phyloP scores from a whole-genome alignment of 495 filamentous ascomycete species.

The Neurospora hispaniola region DNA sequence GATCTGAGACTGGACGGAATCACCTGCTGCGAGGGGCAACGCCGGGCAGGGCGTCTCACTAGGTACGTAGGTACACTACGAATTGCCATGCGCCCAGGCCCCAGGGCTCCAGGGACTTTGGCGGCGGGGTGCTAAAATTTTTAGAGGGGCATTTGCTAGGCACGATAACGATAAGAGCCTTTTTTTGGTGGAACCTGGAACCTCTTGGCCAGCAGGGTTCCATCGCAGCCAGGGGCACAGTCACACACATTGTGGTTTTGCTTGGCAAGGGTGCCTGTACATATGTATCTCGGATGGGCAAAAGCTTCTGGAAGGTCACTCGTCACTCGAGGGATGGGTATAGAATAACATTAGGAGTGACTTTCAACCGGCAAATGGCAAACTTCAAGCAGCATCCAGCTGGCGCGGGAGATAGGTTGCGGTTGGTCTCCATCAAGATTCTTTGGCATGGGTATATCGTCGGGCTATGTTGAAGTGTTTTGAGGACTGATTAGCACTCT shows the following conservation, averaged over 20 bases:
- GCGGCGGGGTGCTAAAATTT: constrained; percentile 5
- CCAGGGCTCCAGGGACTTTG: not conserved
- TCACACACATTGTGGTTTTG: not conserved
- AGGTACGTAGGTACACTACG: not conserved
- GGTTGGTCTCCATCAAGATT: not conserved
- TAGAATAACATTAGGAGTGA: not conserved
- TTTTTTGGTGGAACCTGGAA: not conserved
- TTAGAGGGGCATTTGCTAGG: constrained; percentile 5
- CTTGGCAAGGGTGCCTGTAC: not conserved
- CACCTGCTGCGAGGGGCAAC: not conserved
- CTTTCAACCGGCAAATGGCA: not conserved
- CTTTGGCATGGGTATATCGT: not conserved
- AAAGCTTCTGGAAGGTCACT: not conserved
- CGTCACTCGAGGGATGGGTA: not conserved
- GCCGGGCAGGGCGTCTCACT: too few species aligned
- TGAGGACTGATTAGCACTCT: not conserved
- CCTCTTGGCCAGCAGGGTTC: not conserved
- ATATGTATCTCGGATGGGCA: not conserved
- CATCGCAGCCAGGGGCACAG: not conserved
- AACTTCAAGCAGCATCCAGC: not conserved
- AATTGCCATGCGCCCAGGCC: not conserved
- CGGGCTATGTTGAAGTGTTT: not conserved
- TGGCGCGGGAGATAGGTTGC: too few species aligned
- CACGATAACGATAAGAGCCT: constrained; percentile 7
- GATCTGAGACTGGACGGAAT: not conserved